Conservation (phyloP, 2,329 filamentous ascomycete genomes). For the Aspergillus glaucus region DNA sequence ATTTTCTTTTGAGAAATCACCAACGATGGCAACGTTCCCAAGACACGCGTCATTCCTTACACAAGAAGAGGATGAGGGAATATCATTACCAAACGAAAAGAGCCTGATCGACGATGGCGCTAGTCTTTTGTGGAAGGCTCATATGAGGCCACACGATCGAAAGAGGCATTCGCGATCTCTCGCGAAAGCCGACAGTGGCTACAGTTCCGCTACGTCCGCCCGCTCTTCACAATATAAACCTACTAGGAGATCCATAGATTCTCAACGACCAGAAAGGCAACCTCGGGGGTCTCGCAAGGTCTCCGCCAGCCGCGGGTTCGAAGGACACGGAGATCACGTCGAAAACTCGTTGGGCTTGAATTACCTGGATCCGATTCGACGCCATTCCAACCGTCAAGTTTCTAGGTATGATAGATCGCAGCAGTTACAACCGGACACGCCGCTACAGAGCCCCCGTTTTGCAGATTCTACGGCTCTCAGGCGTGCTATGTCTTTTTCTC, state of each 20-base stretch:
- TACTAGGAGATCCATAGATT: conserved; percentile 20
- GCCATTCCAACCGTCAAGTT: conserved; percentile 15
- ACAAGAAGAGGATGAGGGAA: conserved; percentile 14
- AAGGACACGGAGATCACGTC: conserved; percentile 3
- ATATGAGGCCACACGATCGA: conserved; percentile 6
- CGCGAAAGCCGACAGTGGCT: conserved; percentile 33
- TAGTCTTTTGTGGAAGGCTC: conserved; percentile 9
- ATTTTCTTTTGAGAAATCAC: conserved; percentile 31
- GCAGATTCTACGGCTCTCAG: not conserved
- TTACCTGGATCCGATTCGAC: conserved; percentile 10
- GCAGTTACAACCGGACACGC: conserved; percentile 1
- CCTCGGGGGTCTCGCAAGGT: not conserved
- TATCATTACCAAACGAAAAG: conserved; percentile 16
- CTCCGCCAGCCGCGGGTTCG: not conserved
- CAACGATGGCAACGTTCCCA: conserved; percentile 12
- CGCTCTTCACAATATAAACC: conserved; percentile 21
- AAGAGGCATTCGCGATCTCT: conserved; percentile 18
- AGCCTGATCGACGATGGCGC: conserved; percentile 5
- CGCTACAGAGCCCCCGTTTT: conserved; percentile 9
- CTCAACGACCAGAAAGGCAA: conserved; percentile 14
- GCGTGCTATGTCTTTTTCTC: conserved; percentile 3
- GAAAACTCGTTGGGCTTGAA: not conserved
- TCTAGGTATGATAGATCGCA: not conserved
- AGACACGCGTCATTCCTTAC: conserved; percentile 8
- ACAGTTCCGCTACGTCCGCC: conserved; percentile 31